These are phyloP conservation scores for Hanseniaspora singularis DNA, from an alignment of 805 yeast genomes.

Conservation along the genomic window DNA sequence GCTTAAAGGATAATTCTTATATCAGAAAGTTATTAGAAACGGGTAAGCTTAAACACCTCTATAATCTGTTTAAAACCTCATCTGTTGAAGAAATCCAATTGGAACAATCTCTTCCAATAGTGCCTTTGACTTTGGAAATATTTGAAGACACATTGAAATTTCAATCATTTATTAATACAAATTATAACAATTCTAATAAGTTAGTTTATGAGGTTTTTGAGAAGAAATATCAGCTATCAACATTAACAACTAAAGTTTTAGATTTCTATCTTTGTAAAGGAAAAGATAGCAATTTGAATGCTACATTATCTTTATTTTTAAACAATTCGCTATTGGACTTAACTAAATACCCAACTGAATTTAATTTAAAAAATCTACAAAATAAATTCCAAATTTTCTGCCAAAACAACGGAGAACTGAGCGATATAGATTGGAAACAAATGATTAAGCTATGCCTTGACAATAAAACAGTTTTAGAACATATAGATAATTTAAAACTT, in stretches of 20 bases:
- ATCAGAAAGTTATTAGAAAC: slow-evolving; percentile 54
- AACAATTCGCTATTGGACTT: slow-evolving; percentile 42
- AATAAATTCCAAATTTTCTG: slow-evolving; percentile 21
- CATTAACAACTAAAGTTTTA: slow-evolving; percentile 40
- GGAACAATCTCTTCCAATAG: slow-evolving; percentile 20
- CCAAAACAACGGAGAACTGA: neutral
- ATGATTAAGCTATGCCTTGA: slow-evolving; percentile 7
- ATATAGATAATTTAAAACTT: slow-evolving; percentile 5
- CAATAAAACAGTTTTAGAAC: slow-evolving; percentile 10
- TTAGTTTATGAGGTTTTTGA: slow-evolving; percentile 39
- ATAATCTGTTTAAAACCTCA: neutral
- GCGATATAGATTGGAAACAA: neutral
- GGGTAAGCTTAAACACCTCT: slow-evolving; percentile 72
- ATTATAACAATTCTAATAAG: slow-evolving; percentile 4
- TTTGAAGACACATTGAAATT: slow-evolving; percentile 4
- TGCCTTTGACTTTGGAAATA: neutral
- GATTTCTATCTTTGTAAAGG: slow-evolving; percentile 43
- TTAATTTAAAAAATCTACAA: slow-evolving; percentile 27
- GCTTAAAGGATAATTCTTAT: slow-evolving; percentile 26
- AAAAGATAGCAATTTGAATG: slow-evolving; percentile 29
- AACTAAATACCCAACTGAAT: slow-evolving; percentile 29
- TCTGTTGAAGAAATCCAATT: slow-evolving; percentile 39
- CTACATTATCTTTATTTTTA: slow-evolving; percentile 39
- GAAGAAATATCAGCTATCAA: slow-evolving; percentile 45
- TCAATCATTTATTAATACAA: neutral